Percentiles rank a stretch among this genome's conserved stretches.
Conservation (phyloP, 768 basidiomycete genomes). For the Termitomyces sp. region DNA sequence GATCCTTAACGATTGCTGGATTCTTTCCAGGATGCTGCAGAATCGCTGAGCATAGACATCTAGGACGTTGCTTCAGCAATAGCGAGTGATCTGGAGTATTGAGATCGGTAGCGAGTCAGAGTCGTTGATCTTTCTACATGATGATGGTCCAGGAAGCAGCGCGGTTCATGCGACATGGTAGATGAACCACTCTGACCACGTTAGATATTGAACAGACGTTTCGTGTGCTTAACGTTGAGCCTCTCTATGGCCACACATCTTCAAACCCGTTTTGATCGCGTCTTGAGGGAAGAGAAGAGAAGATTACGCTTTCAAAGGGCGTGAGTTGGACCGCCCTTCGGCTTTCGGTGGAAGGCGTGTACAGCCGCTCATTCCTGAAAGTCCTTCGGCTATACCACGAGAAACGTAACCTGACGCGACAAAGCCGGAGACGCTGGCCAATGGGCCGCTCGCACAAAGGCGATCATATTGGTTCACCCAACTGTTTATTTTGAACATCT, state of each 20-base stretch:
- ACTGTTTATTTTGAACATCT: slow-evolving; percentile 16
- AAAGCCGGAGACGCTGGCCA: slow-evolving; percentile 22
- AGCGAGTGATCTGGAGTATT: slow-evolving; percentile 94
- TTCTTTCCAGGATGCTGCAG: slow-evolving; percentile 41
- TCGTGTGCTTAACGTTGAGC: slow-evolving; percentile 93
- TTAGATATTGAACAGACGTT: slow-evolving; percentile 92
- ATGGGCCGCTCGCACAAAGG: slow-evolving; percentile 20
- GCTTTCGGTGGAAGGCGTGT: slow-evolving; percentile 96
- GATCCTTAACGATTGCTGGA: slow-evolving; percentile 20
- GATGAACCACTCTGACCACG: slow-evolving; percentile 84
- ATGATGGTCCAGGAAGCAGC: slow-evolving; percentile 71
- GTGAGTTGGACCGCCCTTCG: slow-evolving; percentile 93
- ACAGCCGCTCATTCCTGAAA: slow-evolving; percentile 40
- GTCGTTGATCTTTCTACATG: background rate
- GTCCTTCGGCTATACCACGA: slow-evolving; percentile 18
- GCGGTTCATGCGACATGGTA: slow-evolving; percentile 93
- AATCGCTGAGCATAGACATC: slow-evolving; percentile 73
- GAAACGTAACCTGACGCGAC: slow-evolving; percentile 26
- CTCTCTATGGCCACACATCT: slow-evolving; percentile 81
- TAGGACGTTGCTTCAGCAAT: slow-evolving; percentile 75
- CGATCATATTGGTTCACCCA: slow-evolving; percentile 35
- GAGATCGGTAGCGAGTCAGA: slow-evolving; percentile 48
- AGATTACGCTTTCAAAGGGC: slow-evolving; percentile 74
- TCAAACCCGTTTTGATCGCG: slow-evolving; percentile 77
- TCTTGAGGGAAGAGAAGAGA: slow-evolving; percentile 87